Percentiles rank a stretch among this genome's conserved stretches.
These are phyloP conservation scores for Penicillium macrosclerotiorum DNA, from an alignment of 495 filamentous ascomycete genomes.

Conservation along the genomic window DNA sequence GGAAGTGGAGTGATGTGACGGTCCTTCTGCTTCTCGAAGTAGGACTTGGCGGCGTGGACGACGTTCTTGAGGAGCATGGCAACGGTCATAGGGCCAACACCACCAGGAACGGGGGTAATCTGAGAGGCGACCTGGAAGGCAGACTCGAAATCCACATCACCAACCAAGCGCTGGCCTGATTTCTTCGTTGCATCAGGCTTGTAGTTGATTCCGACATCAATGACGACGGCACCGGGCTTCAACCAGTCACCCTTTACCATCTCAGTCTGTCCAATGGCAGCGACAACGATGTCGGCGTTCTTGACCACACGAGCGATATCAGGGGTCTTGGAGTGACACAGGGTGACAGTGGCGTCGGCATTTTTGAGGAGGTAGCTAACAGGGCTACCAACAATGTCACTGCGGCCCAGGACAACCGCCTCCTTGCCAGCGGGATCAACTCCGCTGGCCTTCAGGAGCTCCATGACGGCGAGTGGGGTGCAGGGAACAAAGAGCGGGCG, in stretches of 20 bases:
- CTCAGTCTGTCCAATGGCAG: constrained; percentile 82
- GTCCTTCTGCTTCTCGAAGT: constrained; percentile 77
- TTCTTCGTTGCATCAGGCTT: constrained; percentile 92
- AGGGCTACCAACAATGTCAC: constrained; percentile 95
- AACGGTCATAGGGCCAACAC: constrained; percentile 97
- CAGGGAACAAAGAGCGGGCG: constrained; percentile 86
- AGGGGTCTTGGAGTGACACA: constrained; percentile 87
- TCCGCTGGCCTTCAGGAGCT: constrained; percentile 77
- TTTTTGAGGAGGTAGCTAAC: constrained; percentile 94
- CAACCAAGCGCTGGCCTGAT: constrained; percentile 89
- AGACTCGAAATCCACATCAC: constrained; percentile 90
- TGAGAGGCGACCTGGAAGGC: constrained; percentile 85
- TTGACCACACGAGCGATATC: constrained; percentile 71
- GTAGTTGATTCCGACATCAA: constrained; percentile 97
- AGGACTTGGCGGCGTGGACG: constrained; percentile 73
- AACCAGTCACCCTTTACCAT: constrained; percentile 95
- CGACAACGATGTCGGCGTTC: constrained; percentile 83
- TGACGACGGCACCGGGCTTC: constrained; percentile 89
- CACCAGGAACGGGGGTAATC: constrained; percentile 95
- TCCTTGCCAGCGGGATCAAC: constrained; percentile 85
- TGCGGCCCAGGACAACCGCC: constrained; percentile 90
- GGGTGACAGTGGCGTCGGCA: constrained; percentile 92
- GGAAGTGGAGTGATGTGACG: constrained; percentile 75
- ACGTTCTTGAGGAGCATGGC: constrained; percentile 96
- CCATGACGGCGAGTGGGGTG: constrained; percentile 97